A percentile compares a stretch with the other conserved stretches of the same genome.
phyloP scores from a whole-genome alignment of 1,139 yeast genomes.

The Pichia inconspicua region DNA sequence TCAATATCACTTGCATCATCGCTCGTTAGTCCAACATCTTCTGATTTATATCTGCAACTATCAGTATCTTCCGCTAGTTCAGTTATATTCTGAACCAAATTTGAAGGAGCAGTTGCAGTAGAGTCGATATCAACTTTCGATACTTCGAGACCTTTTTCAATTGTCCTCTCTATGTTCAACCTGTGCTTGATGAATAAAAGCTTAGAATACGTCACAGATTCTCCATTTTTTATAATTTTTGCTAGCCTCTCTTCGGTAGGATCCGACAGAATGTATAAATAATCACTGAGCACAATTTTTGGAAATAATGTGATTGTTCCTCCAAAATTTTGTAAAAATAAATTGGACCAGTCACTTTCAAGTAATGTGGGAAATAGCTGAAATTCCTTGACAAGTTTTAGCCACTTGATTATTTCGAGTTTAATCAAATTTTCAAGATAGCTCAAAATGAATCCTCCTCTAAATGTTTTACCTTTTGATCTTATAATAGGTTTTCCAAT shows the following conservation, averaged over 20 bases:
- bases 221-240: conserved; percentile 55
- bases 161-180: conserved; percentile 54
- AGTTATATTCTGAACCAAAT: conserved; percentile 8
- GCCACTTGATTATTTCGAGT: conserved; percentile 69
- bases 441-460: conserved; percentile 74
- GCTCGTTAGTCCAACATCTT: not conserved
- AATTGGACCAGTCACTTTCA: conserved; percentile 76
- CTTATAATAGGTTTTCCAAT: conserved; percentile 74
- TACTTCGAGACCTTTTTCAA: conserved; percentile 39
- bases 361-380: conserved; percentile 61
- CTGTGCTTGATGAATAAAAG: conserved; percentile 58
- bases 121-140: conserved; percentile 11
- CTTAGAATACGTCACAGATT: conserved; percentile 59
- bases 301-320: conserved; percentile 80
- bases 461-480: conserved; percentile 46
- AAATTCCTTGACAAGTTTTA: conserved; percentile 55
- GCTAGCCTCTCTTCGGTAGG: conserved; percentile 54
- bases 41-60: not conserved
- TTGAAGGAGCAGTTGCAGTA: conserved; percentile 9
- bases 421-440: conserved; percentile 65
- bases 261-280: conserved; percentile 58
- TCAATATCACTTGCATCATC: conserved; percentile 1
- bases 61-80: conserved; percentile 5
- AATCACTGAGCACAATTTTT: conserved; percentile 49
- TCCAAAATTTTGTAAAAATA: conserved; percentile 66